Conservation (phyloP, 306 rosid genomes). For the Vachellia pachyceras region DNA sequence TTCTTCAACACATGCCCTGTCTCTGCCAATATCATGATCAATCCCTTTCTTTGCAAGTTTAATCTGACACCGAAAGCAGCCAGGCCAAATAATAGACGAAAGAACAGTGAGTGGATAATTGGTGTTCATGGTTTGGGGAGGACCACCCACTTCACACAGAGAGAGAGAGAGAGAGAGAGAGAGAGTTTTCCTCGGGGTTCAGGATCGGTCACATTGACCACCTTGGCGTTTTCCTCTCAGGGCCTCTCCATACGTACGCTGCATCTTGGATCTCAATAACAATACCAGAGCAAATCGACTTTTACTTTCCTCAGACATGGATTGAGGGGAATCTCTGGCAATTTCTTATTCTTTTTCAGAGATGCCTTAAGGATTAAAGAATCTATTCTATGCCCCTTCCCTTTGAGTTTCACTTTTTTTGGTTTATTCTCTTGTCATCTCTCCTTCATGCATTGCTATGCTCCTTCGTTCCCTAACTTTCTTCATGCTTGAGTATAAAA, state of each 20-base stretch:
- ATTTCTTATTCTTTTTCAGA: conserved; percentile 38
- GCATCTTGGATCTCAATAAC: neutral
- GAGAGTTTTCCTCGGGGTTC: neutral
- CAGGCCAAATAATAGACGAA: neutral
- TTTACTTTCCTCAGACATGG: too few species aligned
- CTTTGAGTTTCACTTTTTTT: conserved; percentile 9
- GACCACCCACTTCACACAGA: neutral
- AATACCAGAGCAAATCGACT: neutral
- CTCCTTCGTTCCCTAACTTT: neutral
- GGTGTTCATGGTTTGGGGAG: neutral
- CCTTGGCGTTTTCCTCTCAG: neutral
- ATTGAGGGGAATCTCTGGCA: conserved; percentile 38
- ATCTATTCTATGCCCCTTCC: conserved; percentile 18
- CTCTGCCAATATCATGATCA: neutral
- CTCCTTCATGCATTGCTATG: neutral
- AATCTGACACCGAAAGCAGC: neutral
- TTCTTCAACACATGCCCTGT: neutral
- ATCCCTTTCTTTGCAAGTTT: neutral
- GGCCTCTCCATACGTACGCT: neutral
- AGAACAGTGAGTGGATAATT: too few species aligned
- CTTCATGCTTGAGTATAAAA: neutral
- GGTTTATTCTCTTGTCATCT: neutral
- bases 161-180: too few species aligned
- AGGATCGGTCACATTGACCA: neutral
- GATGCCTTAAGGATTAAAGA: conserved; percentile 43